A percentile compares a stretch with the other conserved stretches of the same genome.
These are phyloP conservation scores for Orbilia ellipsospora DNA, from an alignment of 2,329 filamentous ascomycete genomes.

Conservation along the genomic window DNA sequence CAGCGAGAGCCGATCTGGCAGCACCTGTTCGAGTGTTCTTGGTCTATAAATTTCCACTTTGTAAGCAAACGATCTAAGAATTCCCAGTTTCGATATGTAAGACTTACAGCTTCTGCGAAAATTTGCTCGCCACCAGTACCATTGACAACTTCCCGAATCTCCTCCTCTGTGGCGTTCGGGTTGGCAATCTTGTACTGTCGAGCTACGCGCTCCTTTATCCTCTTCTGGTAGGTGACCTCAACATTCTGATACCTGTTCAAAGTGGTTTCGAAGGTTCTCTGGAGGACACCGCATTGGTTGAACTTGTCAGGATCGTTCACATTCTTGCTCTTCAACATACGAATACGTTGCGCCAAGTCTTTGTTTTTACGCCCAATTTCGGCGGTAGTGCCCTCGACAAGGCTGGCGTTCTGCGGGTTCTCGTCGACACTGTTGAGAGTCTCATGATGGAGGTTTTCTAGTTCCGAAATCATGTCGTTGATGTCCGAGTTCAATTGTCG, in stretches of 20 bases:
- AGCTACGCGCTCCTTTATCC: slow-evolving; percentile 83
- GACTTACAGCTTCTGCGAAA: slow-evolving; percentile 79
- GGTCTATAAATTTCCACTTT: slow-evolving; percentile 22
- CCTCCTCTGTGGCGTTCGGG: slow-evolving; percentile 80
- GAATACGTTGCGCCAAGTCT: slow-evolving; percentile 80
- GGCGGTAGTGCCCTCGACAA: slow-evolving; percentile 78
- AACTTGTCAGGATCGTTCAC: slow-evolving; percentile 80
- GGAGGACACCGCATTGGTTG: slow-evolving; percentile 82
- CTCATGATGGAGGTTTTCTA: slow-evolving; percentile 76
- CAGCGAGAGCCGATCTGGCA: slow-evolving; percentile 79
- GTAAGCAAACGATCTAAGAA: slow-evolving; percentile 8
- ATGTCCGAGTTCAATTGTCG: slow-evolving; percentile 75
- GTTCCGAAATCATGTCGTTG: slow-evolving; percentile 76
- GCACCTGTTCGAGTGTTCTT: slow-evolving; percentile 76
- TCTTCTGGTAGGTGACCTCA: slow-evolving; percentile 82
- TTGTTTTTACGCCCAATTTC: slow-evolving; percentile 86
- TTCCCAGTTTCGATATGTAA: slow-evolving; percentile 20
- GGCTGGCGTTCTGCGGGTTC: slow-evolving; percentile 71
- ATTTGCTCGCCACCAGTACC: slow-evolving; percentile 75
- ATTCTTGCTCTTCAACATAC: slow-evolving; percentile 81
- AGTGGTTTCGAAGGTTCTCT: slow-evolving; percentile 80
- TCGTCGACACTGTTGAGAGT: slow-evolving; percentile 80
- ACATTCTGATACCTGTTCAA: slow-evolving; percentile 84
- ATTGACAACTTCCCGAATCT: slow-evolving; percentile 81
- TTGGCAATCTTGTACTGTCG: slow-evolving; percentile 91